Evolutionary conservation across 257 asterid genomes (phyloP), one percentile per base, ranked within the genome.

Genomic region (Ocimum tenuiflorum): DNA sequence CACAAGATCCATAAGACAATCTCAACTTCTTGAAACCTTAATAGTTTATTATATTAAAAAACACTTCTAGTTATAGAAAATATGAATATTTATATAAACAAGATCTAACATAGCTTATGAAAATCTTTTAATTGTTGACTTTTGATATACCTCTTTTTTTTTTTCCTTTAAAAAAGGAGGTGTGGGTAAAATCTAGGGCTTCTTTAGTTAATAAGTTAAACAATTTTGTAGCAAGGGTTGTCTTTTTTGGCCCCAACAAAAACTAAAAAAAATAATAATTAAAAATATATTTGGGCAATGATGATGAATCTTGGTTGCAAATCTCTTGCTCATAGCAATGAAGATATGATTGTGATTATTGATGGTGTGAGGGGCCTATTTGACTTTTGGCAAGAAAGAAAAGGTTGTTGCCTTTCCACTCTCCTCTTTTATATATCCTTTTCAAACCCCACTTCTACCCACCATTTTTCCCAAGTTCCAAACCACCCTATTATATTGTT

Each of bases 381-480:
- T 89, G 95, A 90, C 97, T 88, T 87, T 85, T 82, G 68, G 80
- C 86, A 60, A 60, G 80, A 79, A 76, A n/a, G n/a, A 86, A 90
- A 90, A 84, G 96, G 87, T 84, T 65, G 78, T 77, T 20, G 79
- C 92, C 95, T 90, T 76, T 81, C 86, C 80, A 84, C 79, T 65
- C 81, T 51, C 59, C 71, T 62, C 59, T 35, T n/a, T n/a, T n/a
- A n/a, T n/a, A 20, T 31, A 22, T 38, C 74, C 46, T 18, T 50
- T 68, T 72, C 70, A 58, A 78, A 78, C 88, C 88, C 90, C 91
- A 80, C 89, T 78, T 66, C 86, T 70, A 83, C 91, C 92, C 89
- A 83, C 91, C 87, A 73, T 76, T 75, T 74, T 75, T 74, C 83
- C 80, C 83, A 75, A 80, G 79, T 83, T 74, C 88, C 86, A 74